A percentile compares a stretch with the other conserved stretches of the same genome.
Evolutionary conservation across 2,329 filamentous ascomycete genomes (phyloP).

Genomic region (Colletotrichum sp.): DNA sequence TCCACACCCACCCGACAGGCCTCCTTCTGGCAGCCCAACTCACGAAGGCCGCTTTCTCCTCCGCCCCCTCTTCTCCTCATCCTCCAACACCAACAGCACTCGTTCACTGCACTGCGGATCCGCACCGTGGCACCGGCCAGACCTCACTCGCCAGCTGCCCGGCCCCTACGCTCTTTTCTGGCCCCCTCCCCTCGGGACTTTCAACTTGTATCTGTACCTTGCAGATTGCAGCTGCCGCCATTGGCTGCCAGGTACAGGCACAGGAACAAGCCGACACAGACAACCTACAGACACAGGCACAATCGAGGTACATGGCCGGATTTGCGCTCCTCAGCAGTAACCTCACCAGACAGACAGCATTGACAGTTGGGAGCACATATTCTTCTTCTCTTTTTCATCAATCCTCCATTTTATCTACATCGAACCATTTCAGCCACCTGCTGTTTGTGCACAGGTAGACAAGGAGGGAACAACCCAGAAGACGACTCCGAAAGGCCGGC

Average conservation of each 20-base stretch:
- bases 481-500: neutral
- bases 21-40: neutral
- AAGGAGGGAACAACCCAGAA: slow-evolving; percentile 3
- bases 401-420: neutral
- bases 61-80: neutral
- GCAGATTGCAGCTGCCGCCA: neutral
- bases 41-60: neutral
- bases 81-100: neutral
- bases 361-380: neutral
- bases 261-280: neutral
- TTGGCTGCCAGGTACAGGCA: neutral
- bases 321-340: neutral
- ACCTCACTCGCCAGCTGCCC: neutral
- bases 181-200: neutral
- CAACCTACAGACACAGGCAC: neutral
- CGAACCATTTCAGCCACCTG: neutral
- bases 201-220: slow-evolving; percentile 13
- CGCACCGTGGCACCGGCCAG: neutral
- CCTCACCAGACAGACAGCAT: neutral
- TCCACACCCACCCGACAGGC: neutral
- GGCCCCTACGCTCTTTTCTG: neutral
- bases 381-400: neutral
- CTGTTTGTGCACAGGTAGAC: neutral
- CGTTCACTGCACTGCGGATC: neutral
- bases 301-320: neutral